Conservation (phyloP, 768 basidiomycete genomes). For the Tulasnella sp. region DNA sequence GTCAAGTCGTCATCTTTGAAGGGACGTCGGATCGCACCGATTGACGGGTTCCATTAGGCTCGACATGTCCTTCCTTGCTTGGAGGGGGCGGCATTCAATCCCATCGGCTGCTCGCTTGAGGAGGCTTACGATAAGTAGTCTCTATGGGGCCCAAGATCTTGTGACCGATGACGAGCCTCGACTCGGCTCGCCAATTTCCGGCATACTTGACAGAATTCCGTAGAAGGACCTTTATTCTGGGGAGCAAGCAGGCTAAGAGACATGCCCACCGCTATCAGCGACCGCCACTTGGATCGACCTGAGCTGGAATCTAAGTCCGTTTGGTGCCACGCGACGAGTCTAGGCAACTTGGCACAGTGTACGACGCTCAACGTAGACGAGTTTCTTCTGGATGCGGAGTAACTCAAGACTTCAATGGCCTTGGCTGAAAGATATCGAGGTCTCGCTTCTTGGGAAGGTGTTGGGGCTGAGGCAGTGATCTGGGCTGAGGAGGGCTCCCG, state of each 20-base stretch:
- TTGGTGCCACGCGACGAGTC: slow-evolving; percentile 6
- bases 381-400: neutral
- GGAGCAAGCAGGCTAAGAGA: neutral
- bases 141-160: slow-evolving; percentile 11
- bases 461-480: neutral
- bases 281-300: neutral
- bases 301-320: slow-evolving; percentile 13
- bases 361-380: neutral
- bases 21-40: slow-evolving; percentile 10
- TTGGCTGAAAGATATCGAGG: slow-evolving; percentile 2
- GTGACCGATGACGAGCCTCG: slow-evolving; percentile 15
- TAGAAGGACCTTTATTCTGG: neutral
- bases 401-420: neutral
- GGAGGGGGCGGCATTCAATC: slow-evolving; percentile 13
- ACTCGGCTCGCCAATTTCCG: slow-evolving; percentile 7
- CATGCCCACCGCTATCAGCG: slow-evolving; percentile 1
- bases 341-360: neutral
- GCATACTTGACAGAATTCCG: neutral
- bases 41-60: slow-evolving; percentile 1
- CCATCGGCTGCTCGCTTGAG: neutral
- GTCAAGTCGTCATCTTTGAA: neutral
- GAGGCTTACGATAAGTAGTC: neutral
- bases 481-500: slow-evolving; percentile 14
- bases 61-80: neutral
- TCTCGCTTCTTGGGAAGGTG: neutral